Base-by-base conservation (phyloP, 768 basidiomycete species). In the Amanita molliuscula region DNA sequence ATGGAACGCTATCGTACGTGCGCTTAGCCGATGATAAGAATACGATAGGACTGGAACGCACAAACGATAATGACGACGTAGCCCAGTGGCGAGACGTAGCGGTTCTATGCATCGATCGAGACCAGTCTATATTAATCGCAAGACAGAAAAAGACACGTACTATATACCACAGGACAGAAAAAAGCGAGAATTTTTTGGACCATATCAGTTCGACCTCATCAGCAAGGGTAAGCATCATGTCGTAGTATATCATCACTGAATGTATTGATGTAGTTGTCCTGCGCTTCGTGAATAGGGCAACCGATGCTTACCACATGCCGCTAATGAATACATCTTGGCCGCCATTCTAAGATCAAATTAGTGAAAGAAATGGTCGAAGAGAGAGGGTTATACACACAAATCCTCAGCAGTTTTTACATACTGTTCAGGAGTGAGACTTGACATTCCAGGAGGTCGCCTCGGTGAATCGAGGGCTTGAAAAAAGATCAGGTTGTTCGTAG, bases 181-280 rank as follows among this genome's bases (percentile, higher is more conserved):
- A 55, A 6, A 55, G 50, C 0, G 63, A 58, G 41, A 61, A 63
- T 43, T 56, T 60, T 49, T 58, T 54, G 44, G 54, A 53, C 68
- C 67, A 69, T 26, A 69, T 61, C 20, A 55, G 54, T 48, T 68
- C 65, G 11, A 70, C 58, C 38, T 70, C 68, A 11, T 67, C 61
- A 7, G 58, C 64, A 28, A 67, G 59, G 2, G 68, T 70, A 13
- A 70, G 55, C 20, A 48, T 41, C 10, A 68, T 65, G 47, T 70
- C 68, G 43, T 67, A 70, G 51, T 65, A 67, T 3, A 67, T 52
- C 66, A 69, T 66, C 15, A 66, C 68, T 67, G 26, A 23, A 20
- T 6, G 1, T 2, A 13, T 35, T 18, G 28, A 35, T 20, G 29
- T 33, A 37, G 48, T 26, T 15, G 47, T 26, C 11, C 44, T 18